Conservation (phyloP, 1,139 yeast species). For the Protomyces lactucae-debilis region DNA sequence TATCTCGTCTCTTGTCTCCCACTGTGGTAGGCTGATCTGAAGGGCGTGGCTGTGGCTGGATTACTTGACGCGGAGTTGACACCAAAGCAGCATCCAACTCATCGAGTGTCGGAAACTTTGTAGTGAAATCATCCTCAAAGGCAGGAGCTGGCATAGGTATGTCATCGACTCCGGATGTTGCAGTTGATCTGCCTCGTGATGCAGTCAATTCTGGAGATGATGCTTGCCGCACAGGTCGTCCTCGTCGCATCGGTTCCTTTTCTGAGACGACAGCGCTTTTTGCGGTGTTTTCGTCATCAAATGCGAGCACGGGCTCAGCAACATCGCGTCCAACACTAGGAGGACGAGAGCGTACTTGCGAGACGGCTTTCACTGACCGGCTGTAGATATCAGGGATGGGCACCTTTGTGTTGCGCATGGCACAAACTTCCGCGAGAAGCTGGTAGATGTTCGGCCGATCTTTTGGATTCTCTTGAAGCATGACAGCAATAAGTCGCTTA, state of each 20-base stretch:
- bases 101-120: constrained; percentile 22
- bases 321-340: constrained; percentile 32
- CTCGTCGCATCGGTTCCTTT: constrained; percentile 29
- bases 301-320: constrained; percentile 19
- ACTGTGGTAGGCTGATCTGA: neutral
- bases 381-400: constrained; percentile 44
- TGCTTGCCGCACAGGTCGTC: constrained; percentile 30
- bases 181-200: neutral
- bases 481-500: constrained; percentile 57
- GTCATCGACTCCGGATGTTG: neutral
- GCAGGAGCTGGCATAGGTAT: constrained; percentile 3
- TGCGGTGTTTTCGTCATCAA: constrained; percentile 14
- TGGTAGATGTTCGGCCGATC: constrained; percentile 86
- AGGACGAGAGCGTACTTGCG: constrained; percentile 33
- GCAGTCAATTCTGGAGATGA: constrained; percentile 3
- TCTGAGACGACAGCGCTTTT: constrained; percentile 15
- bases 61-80: too few relatives aligned
- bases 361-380: neutral
- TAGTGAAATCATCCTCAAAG: constrained; percentile 18
- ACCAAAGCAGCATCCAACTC: constrained; percentile 9
- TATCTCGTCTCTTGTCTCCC: too few relatives aligned
- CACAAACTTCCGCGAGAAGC: constrained; percentile 63
- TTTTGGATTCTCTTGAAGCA: constrained; percentile 73
- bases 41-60: neutral
- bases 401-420: constrained; percentile 49